Base-by-base conservation (phyloP, 495 filamentous ascomycete species). In the Hypomontagnella monticulosa region DNA sequence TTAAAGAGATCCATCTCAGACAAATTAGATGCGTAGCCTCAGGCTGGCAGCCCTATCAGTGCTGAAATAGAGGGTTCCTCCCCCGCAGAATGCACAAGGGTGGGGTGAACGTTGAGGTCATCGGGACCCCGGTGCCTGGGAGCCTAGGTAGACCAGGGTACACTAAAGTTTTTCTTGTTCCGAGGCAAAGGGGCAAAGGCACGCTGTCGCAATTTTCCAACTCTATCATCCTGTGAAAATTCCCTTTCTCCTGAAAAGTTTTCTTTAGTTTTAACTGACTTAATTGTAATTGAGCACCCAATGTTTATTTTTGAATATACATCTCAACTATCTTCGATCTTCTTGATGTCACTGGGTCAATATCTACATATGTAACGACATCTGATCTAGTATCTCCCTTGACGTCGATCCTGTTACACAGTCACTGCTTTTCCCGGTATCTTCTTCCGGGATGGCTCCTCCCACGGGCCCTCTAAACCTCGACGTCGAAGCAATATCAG, bases 401-500 rank as follows among this genome's bases (percentile, higher is more conserved):
- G 30, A 30, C 43, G 15, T 16, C 36, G 54, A 53, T 53, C 38
- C 18, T 10, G 47, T 57, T 56, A 46, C 46, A 57, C 58, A 9
- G 30, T 38, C 32, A 16, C 15, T 15, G 8, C 9, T 40, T 54
- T 47, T 19, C 47, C 38, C 27, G 20, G 36, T 42, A 19, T 41
- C 30, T 57, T 42, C 15, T 16, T 10, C 40, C 51, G 55, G 38
- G 12, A 93, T 94, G 90, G 89, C 89, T 63, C 89, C 89, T 44
- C 87, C 89, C 32, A 86, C 87, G 18, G 81, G 76, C 55, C 83
- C 82, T 40, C 82, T 89, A 51, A 81, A 88, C 72, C 79, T 96
- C 61, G 90, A 95, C 73, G 86, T 96, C 23, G 91, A 93, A 66
- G 92, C 93, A 44, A 84, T 97, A 63, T 93, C 90, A 71, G 93